A percentile compares a stretch with the other conserved stretches of the same genome.
These are phyloP conservation scores for Penicillium tannophilum DNA, from an alignment of 495 filamentous ascomycete species.

Conservation along the genomic window DNA sequence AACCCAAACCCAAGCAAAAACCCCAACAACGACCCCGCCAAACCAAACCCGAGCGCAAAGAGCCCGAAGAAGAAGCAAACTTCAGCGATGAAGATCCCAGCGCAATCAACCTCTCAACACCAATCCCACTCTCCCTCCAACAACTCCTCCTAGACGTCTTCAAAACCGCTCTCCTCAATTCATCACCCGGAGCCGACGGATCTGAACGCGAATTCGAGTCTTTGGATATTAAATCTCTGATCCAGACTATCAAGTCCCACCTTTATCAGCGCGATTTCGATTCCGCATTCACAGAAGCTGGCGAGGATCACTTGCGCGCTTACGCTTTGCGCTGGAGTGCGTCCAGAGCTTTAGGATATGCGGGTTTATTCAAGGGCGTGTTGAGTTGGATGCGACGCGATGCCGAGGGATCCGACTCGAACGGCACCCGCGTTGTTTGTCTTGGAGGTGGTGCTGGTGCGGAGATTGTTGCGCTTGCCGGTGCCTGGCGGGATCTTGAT, in stretches of 20 bases:
- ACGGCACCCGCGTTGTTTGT: conserved; percentile 54
- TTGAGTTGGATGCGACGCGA: conserved; percentile 31
- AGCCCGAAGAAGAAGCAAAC: conserved; percentile 6
- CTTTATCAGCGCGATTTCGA: conserved; percentile 84
- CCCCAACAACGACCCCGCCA: conserved; percentile 11
- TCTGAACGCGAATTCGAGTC: conserved; percentile 17
- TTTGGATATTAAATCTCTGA: conserved; percentile 50
- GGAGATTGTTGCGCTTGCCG: conserved; percentile 77
- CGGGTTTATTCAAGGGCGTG: conserved; percentile 58
- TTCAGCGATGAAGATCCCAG: conserved; percentile 13
- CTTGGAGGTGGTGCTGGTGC: conserved; percentile 88
- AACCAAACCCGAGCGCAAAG: conserved; percentile 21
- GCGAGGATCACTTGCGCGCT: conserved; percentile 64
- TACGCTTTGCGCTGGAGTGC: conserved; percentile 91
- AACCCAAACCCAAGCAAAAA: conserved; percentile 10
- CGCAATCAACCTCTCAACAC: conserved; percentile 31
- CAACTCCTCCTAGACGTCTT: conserved; percentile 81
- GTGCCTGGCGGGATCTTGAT: conserved; percentile 53
- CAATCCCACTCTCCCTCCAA: conserved; percentile 57
- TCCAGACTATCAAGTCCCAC: conserved; percentile 82
- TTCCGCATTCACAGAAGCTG: conserved; percentile 67
- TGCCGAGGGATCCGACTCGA: not conserved
- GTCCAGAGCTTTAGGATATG: conserved; percentile 76
- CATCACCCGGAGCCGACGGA: not conserved
- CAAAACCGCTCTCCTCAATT: conserved; percentile 55